Conservation (phyloP, 2,329 filamentous ascomycete genomes). For the Sclerotinia trifoliorum region DNA sequence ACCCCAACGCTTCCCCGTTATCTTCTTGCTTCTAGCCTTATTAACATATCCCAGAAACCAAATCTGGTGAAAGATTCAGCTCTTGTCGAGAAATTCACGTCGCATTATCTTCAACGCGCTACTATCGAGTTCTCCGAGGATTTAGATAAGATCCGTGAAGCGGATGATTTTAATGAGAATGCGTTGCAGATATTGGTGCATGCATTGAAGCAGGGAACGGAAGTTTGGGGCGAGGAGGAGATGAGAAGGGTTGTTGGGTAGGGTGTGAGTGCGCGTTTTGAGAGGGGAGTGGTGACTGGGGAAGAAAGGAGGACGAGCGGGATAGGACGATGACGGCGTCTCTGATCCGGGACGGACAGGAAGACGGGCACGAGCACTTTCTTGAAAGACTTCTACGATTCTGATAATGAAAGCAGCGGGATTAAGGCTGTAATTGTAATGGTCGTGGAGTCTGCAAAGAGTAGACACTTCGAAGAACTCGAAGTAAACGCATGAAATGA, state of each 20-base stretch:
- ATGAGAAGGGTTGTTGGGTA: conserved; percentile 40
- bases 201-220: conserved; percentile 66
- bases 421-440: neutral
- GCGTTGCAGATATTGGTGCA: conserved; percentile 64
- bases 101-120: conserved; percentile 61
- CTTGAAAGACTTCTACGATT: neutral
- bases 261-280: neutral
- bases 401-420: neutral
- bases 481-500: neutral
- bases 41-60: conserved; percentile 13
- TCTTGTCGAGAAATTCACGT: conserved; percentile 55
- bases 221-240: conserved; percentile 58
- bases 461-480: neutral
- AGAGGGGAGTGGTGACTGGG: conserved; percentile 20
- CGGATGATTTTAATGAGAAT: conserved; percentile 68
- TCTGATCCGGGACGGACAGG: neutral
- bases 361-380: neutral
- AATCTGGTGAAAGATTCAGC: conserved; percentile 30
- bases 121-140: conserved; percentile 73
- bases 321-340: neutral
- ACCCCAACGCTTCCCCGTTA: neutral
- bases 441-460: neutral
- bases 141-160: conserved; percentile 65
- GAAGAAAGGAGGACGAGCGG: neutral
- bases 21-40: neutral